Evolutionary conservation across 768 basidiomycete species (phyloP).

Genomic region (Tulasnella sp.): DNA sequence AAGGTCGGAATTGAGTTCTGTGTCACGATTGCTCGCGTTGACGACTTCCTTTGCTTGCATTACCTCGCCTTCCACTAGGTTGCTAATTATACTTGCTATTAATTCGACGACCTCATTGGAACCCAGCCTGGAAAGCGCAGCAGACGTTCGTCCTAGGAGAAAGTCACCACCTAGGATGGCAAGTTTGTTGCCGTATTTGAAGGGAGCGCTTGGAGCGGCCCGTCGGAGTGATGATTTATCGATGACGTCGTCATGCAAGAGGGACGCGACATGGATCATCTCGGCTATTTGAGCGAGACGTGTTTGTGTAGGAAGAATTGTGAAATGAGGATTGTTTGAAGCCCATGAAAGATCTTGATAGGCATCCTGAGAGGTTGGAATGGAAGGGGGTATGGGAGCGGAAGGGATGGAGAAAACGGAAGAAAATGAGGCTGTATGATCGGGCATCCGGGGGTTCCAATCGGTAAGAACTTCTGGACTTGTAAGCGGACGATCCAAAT

Average conservation of each 20-base stretch:
- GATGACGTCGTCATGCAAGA: constrained; percentile 85
- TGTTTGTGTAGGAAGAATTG: constrained; percentile 73
- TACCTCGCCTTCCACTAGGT: constrained; percentile 94
- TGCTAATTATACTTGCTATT: constrained; percentile 80
- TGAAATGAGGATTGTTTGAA: constrained; percentile 23
- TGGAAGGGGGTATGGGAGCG: constrained; percentile 27
- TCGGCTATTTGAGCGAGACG: constrained; percentile 93
- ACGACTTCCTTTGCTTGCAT: constrained; percentile 37
- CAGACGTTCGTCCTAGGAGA: constrained; percentile 78
- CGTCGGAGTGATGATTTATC: constrained; percentile 63
- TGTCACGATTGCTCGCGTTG: too few species aligned
- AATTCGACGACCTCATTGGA: constrained; percentile 86
- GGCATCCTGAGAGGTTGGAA: constrained; percentile 24
- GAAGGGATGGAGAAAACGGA: constrained; percentile 33
- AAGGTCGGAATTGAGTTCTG: too few species aligned
- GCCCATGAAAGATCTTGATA: neutral
- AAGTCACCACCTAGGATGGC: constrained; percentile 93
- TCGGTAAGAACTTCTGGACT: constrained; percentile 76
- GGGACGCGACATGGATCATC: constrained; percentile 93
- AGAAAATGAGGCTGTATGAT: constrained; percentile 58
- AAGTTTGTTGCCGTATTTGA: constrained; percentile 82
- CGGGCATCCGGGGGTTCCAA: constrained; percentile 79
- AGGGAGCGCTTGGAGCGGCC: constrained; percentile 50
- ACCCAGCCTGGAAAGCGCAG: constrained; percentile 76
- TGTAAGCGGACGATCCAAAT: constrained; percentile 68